Evolutionary conservation across 495 filamentous ascomycete genomes (phyloP).

Genomic region (Xylaria curta): DNA sequence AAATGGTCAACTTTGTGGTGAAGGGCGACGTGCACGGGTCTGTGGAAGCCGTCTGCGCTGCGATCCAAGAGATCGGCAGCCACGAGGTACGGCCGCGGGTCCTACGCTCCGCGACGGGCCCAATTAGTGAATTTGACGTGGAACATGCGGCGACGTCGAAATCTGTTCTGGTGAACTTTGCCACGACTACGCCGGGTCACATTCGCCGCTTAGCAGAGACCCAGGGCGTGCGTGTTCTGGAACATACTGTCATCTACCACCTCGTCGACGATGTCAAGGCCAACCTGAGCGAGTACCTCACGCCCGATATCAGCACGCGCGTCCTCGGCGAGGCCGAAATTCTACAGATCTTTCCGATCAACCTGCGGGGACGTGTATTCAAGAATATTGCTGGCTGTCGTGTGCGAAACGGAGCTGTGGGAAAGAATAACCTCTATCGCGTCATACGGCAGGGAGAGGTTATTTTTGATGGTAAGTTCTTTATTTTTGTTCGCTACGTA

Average conservation of each 20-base stretch:
- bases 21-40: conserved; percentile 95
- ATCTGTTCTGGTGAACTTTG: conserved; percentile 84
- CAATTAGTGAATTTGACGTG: conserved; percentile 84
- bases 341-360: conserved; percentile 81
- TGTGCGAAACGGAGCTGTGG: conserved; percentile 80
- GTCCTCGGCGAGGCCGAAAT: conserved; percentile 92
- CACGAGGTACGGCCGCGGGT: conserved; percentile 80
- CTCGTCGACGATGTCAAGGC: conserved; percentile 82
- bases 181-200: conserved; percentile 70
- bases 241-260: conserved; percentile 92
- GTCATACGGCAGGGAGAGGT: conserved; percentile 70
- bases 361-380: conserved; percentile 69
- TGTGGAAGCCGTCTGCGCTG: conserved; percentile 83
- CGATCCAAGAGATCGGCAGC: conserved; percentile 77
- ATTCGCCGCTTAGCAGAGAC: conserved; percentile 73
- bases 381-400: conserved; percentile 84
- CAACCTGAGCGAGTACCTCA: conserved; percentile 68
- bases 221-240: conserved; percentile 74
- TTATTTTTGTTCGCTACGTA: background rate
- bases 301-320: conserved; percentile 65
- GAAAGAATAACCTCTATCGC: conserved; percentile 65
- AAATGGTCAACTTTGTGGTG: conserved; percentile 79
- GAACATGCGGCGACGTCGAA: conserved; percentile 79
- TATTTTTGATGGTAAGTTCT: conserved; percentile 77
- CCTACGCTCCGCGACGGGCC: conserved; percentile 77